phyloP scores from a whole-genome alignment of 352 stramenopile genomes.

The Thraustotheca clavata region DNA sequence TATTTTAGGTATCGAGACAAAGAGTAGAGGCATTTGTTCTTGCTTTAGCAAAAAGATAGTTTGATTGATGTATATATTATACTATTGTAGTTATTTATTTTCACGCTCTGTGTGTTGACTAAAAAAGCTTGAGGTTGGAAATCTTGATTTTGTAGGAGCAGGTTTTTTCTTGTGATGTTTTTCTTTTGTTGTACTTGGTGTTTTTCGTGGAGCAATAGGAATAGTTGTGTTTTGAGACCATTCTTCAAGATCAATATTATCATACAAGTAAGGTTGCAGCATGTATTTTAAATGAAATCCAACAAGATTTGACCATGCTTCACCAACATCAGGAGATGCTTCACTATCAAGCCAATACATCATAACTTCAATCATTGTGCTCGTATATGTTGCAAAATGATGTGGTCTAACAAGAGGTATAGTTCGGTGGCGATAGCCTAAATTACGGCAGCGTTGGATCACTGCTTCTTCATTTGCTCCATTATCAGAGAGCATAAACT shows the following conservation, averaged over 20 bases:
- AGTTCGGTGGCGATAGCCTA: conserved; percentile 7
- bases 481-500: conserved; percentile 11
- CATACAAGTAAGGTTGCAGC: conserved; percentile 2
- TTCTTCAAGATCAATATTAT: not conserved
- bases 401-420: conserved; percentile 8
- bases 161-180: too few species aligned
- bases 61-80: too few species aligned
- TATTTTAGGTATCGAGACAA: too few species aligned
- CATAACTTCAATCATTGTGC: conserved; percentile 14
- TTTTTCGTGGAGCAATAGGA: too few species aligned
- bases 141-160: too few species aligned
- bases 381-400: conserved; percentile 15
- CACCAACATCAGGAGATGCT: conserved; percentile 4
- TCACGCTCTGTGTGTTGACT: too few species aligned
- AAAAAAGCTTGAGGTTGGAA: too few species aligned
- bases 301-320: conserved; percentile 14
- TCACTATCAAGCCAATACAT: conserved; percentile 18
- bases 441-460: conserved; percentile 5
- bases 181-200: not conserved
- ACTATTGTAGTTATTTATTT: too few species aligned
- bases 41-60: too few species aligned
- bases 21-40: too few species aligned
- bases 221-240: conserved; percentile 17
- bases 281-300: conserved; percentile 16
- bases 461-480: not conserved